Evolutionary conservation across 306 rosid species (phyloP).

Genomic region (Begonia loranthoides): DNA sequence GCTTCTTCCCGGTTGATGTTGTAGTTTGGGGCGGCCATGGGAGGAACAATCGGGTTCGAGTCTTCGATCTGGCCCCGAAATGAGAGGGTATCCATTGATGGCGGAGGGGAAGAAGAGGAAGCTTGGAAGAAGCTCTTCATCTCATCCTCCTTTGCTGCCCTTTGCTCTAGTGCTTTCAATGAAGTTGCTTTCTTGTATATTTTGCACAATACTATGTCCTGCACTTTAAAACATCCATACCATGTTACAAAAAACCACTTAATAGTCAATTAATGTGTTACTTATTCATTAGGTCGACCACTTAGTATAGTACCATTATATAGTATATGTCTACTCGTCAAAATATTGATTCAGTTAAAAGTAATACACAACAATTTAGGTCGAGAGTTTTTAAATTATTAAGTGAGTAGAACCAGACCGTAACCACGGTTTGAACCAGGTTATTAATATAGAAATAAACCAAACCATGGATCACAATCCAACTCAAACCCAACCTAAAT

Average conservation of each 20-base stretch:
- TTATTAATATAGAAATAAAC: too few species aligned
- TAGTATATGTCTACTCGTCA: too few species aligned
- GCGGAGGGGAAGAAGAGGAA: conserved; percentile 38
- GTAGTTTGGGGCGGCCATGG: conserved; percentile 9
- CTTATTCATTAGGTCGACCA: too few species aligned
- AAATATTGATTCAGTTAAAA: too few species aligned
- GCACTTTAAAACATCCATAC: conserved; percentile 7
- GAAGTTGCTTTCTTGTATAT: conserved; percentile 93
- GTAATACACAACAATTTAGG: too few species aligned
- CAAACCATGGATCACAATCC: too few species aligned
- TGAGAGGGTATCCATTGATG: conserved; percentile 44
- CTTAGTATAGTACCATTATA: too few species aligned
- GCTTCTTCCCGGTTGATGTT: conserved; percentile 28
- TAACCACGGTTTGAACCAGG: too few species aligned
- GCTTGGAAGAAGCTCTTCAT: conserved; percentile 29
- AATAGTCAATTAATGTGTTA: too few species aligned
- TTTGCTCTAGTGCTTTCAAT: conserved; percentile 81
- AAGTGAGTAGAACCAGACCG: too few species aligned
- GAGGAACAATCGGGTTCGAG: conserved; percentile 3
- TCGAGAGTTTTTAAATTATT: too few species aligned
- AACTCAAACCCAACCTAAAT: too few species aligned
- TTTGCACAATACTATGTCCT: conserved; percentile 89
- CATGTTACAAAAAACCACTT: neutral
- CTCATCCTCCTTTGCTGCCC: conserved; percentile 73
- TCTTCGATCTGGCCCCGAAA: conserved; percentile 23